These are phyloP conservation scores for Suhomyces faveliae DNA, from an alignment of 805 yeast genomes.

Conservation along the genomic window DNA sequence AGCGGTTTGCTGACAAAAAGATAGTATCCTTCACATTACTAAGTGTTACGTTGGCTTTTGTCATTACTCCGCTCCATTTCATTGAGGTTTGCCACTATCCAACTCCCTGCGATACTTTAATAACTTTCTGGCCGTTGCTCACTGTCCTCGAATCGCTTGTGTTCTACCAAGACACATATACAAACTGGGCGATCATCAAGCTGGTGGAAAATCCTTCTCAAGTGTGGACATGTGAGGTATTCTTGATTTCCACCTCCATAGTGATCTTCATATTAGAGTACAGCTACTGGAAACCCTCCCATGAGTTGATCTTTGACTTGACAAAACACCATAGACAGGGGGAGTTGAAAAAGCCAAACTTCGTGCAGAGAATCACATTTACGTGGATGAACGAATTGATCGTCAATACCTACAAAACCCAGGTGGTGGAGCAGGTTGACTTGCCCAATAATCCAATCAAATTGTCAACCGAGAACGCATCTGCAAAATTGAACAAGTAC, in stretches of 20 bases:
- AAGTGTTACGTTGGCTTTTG: slow-evolving; percentile 8
- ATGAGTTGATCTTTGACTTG: slow-evolving; percentile 33
- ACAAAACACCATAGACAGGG: slow-evolving; percentile 14
- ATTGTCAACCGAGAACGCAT: slow-evolving; percentile 21
- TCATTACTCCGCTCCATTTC: slow-evolving; percentile 27
- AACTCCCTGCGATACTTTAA: slow-evolving; percentile 20
- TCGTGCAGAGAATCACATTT: slow-evolving; percentile 42
- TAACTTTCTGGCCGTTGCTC: slow-evolving; percentile 31
- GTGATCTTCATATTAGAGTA: slow-evolving; percentile 40
- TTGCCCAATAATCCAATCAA: slow-evolving; percentile 29
- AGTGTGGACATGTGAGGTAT: slow-evolving; percentile 20
- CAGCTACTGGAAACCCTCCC: slow-evolving; percentile 38
- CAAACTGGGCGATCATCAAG: slow-evolving; percentile 22
- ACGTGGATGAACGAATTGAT: slow-evolving; percentile 50
- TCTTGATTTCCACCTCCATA: slow-evolving; percentile 28
- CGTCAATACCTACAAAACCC: slow-evolving; percentile 35
- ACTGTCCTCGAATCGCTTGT: slow-evolving; percentile 17
- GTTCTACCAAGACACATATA: slow-evolving; percentile 26
- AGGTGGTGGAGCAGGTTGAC: slow-evolving; percentile 34
- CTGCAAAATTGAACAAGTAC: slow-evolving; percentile 15
- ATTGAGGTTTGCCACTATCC: slow-evolving; percentile 23
- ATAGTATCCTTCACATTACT: slow-evolving; percentile 15
- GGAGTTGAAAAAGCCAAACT: slow-evolving; percentile 24
- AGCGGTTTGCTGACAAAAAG: slow-evolving; percentile 22
- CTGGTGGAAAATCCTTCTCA: slow-evolving; percentile 4